phyloP scores from a whole-genome alignment of 1,284 basidiomycete genomes.

The Austropuccinia psidii region DNA sequence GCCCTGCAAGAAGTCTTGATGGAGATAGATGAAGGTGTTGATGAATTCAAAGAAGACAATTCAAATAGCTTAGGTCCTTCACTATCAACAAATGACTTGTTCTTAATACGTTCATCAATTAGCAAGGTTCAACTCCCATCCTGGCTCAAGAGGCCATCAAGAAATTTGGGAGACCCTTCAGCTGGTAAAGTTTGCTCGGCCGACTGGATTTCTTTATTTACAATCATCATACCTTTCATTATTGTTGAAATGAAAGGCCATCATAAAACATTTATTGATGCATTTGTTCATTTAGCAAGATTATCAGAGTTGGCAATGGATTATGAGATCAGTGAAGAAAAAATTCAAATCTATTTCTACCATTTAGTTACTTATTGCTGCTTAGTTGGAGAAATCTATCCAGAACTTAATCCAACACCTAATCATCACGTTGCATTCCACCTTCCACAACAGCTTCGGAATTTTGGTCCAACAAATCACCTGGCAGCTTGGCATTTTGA shows the following conservation, averaged over 20 bases:
- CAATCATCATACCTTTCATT: conserved; percentile 1
- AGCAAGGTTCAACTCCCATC: not conserved
- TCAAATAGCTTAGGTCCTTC: not conserved
- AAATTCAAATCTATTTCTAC: conserved; percentile 8
- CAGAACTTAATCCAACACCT: conserved; percentile 7
- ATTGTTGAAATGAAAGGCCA: not conserved
- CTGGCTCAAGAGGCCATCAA: not conserved
- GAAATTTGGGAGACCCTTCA: not conserved
- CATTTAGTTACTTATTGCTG: conserved; percentile 9
- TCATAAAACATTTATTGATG: not conserved
- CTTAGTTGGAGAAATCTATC: not conserved
- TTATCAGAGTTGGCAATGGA: conserved; percentile 11
- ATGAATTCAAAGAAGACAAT: not conserved
- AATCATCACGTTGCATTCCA: conserved; percentile 33
- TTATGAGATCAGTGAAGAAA: not conserved
- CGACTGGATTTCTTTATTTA: conserved; percentile 4
- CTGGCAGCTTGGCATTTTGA: conserved; percentile 24
- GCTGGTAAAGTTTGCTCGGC: conserved; percentile 3
- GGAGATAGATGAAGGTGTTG: conserved; percentile 3
- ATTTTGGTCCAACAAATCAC: not conserved
- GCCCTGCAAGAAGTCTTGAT: conserved; percentile 1
- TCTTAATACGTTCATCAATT: not conserved
- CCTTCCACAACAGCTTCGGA: not conserved
- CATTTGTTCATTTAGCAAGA: conserved; percentile 7
- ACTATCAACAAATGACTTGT: not conserved